phyloP scores from a whole-genome alignment of 495 filamentous ascomycete genomes.

The Hypoxylon fuscum region DNA sequence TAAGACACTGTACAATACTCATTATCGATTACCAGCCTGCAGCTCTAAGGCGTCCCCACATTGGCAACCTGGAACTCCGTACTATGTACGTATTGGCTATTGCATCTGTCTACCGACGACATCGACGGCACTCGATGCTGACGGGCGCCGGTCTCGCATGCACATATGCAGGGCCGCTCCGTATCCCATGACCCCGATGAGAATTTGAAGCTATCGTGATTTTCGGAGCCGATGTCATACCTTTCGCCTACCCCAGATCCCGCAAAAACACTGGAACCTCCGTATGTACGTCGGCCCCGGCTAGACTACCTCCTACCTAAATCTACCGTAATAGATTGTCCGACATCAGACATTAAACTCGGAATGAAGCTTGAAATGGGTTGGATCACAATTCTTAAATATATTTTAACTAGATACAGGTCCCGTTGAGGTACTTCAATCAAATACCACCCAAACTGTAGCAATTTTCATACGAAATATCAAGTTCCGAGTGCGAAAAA shows the following conservation, averaged over 20 bases:
- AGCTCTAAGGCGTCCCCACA: constrained; percentile 14
- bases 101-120: neutral
- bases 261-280: neutral
- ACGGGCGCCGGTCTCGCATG: neutral
- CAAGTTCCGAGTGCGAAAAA: too few species aligned
- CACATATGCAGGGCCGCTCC: constrained; percentile 1
- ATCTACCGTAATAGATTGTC: neutral
- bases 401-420: too few species aligned
- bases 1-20: neutral
- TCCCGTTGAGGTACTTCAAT: too few species aligned
- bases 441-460: too few species aligned
- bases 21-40: constrained; percentile 9
- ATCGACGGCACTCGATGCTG: constrained; percentile 4
- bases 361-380: too few species aligned
- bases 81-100: neutral
- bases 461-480: too few species aligned
- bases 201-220: neutral
- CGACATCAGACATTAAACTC: neutral
- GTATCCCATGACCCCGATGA: neutral
- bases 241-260: neutral
- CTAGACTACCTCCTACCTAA: neutral
- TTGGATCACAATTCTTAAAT: too few species aligned
- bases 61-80: too few species aligned
- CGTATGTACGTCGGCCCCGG: neutral
- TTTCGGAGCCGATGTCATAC: neutral